Evolutionary conservation across 768 basidiomycete species (phyloP).

Genomic region (Naganishia onofrii): DNA sequence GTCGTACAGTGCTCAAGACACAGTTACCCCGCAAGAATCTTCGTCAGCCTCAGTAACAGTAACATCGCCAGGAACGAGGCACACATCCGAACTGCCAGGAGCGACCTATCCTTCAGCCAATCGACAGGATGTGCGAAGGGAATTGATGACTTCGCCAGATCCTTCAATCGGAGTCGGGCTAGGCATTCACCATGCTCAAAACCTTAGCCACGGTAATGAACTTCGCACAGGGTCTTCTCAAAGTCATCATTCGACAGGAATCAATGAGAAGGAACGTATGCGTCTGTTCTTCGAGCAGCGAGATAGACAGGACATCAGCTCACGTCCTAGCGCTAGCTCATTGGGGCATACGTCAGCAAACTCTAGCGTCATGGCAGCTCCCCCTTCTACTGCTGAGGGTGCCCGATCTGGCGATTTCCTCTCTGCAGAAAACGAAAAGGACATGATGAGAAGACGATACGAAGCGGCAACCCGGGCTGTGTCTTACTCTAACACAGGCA

Average conservation of each 20-base stretch:
- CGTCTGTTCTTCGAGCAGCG: constrained; percentile 29
- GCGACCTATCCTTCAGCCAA: background rate
- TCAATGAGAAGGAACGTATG: constrained; percentile 32
- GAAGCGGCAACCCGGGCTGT: constrained; percentile 39
- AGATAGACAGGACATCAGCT: constrained; percentile 23
- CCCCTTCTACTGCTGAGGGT: constrained; percentile 9
- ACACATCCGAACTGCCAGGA: background rate
- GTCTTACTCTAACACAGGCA: constrained; percentile 13
- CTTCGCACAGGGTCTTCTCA: background rate
- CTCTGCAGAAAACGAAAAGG: constrained; percentile 45
- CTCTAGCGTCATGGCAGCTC: constrained; percentile 22
- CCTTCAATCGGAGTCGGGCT: background rate
- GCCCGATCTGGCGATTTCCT: constrained; percentile 30
- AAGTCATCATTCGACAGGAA: background rate
- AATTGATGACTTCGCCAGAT: background rate
- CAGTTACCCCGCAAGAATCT: background rate
- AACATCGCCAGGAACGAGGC: background rate
- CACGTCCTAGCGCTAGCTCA: constrained; percentile 10
- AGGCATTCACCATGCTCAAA: background rate
- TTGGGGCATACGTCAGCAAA: constrained; percentile 8
- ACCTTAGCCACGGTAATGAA: background rate
- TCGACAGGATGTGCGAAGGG: background rate
- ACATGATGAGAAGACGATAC: constrained; percentile 42
- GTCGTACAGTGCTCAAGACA: constrained; percentile 24
- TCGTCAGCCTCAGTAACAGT: background rate